Base-by-base conservation (phyloP, 2,329 filamentous ascomycete species). In the Monilinia polystroma region DNA sequence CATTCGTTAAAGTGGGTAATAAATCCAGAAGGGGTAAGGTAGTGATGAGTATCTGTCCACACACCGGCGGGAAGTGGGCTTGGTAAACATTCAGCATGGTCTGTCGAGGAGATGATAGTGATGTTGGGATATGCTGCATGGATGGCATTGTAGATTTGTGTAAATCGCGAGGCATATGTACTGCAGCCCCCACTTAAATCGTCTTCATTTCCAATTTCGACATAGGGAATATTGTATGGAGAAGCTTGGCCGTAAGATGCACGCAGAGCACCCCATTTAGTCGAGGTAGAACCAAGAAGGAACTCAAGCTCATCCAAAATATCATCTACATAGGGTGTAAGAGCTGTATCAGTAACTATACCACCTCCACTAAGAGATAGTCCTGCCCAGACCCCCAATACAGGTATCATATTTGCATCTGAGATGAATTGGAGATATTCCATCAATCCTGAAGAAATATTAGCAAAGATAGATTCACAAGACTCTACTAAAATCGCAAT, bases 271-370 rank as follows among this genome's bases (percentile, higher is more conserved):
- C 83, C 82, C 70, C 78, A 81, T 0, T 45, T 67, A 1, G 80
- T 82, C 20, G 76, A 76, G 0, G 76, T 70, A 62, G 78, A 75
- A 0, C 82, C 82, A 45, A 80, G 77, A n/a, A 83, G 73, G 70
- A 84, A 84, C 69, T 84, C 82, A 41, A 85, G 76, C 69, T 84
- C 81, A 68, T 84, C 76, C 38, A 84, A 72, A 4, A 80, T 81
- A 66, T 81, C 79, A 8, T 83, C 74, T 16, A 85, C 75, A 63
- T 80, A 83, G 16, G 81, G 74, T 14, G 78, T 78, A 6, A 78
- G 77, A 14, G 79, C 77, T 7, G 75, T 71, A 20, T 80, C 77
- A 18, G 80, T 73, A 16, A 79, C 78, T 7, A 77, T 76, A 12
- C 79, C 76, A 32, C 71, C 74, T 32, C 75, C 76, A 4, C 32